These are phyloP conservation scores for Boletus rubescentipes DNA, from an alignment of 768 basidiomycete species.

Conservation along the genomic window DNA sequence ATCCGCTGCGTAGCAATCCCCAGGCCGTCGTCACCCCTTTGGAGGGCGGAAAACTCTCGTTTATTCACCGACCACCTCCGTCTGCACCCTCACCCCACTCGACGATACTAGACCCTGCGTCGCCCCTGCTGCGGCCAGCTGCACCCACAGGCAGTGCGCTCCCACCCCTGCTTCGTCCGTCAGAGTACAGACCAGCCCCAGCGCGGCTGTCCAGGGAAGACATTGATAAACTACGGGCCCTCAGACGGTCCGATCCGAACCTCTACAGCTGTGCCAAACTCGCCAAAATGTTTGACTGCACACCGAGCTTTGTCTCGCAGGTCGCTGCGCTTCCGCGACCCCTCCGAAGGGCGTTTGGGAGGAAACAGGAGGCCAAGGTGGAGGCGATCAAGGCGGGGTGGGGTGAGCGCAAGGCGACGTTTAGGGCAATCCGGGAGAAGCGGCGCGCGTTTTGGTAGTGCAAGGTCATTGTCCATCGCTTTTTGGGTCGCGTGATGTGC, in stretches of 20 bases:
- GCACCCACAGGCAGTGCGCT: slow-evolving; percentile 32
- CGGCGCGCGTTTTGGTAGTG: slow-evolving; percentile 70
- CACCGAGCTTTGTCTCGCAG: slow-evolving; percentile 61
- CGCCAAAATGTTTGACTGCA: slow-evolving; percentile 77
- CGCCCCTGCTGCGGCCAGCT: slow-evolving; percentile 60
- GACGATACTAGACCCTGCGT: slow-evolving; percentile 64
- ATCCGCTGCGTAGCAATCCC: slow-evolving; percentile 55
- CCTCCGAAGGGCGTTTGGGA: slow-evolving; percentile 43
- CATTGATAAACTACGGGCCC: slow-evolving; percentile 54
- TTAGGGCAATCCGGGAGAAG: slow-evolving; percentile 63
- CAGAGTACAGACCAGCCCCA: slow-evolving; percentile 32
- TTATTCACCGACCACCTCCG: slow-evolving; percentile 84
- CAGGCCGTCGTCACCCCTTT: slow-evolving; percentile 51
- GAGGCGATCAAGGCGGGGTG: slow-evolving; percentile 52
- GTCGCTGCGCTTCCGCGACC: slow-evolving; percentile 61
- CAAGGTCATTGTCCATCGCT: slow-evolving; percentile 10
- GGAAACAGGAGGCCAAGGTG: slow-evolving; percentile 46
- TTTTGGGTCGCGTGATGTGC: neutral
- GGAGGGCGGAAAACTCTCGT: slow-evolving; percentile 60
- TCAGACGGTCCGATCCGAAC: slow-evolving; percentile 57
- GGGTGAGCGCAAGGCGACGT: slow-evolving; percentile 67
- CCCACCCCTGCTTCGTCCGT: slow-evolving; percentile 50
- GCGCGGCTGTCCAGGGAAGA: slow-evolving; percentile 50
- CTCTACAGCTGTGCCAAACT: slow-evolving; percentile 62
- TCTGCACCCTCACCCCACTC: slow-evolving; percentile 73